Base-by-base conservation (phyloP, 805 yeast species). In the Yamadazyma insecticola region DNA sequence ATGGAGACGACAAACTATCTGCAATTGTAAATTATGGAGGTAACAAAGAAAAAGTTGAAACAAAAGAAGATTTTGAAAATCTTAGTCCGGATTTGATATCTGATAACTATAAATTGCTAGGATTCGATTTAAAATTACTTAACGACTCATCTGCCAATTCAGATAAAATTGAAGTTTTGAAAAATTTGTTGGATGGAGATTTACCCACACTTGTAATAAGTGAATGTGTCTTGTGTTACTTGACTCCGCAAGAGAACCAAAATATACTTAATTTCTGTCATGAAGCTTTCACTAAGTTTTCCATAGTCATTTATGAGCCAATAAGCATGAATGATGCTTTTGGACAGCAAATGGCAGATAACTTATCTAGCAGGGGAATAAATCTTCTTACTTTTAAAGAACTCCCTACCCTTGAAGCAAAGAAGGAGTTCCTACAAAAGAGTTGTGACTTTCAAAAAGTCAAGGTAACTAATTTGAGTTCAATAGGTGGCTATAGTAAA, bases 211-310 rank as follows among this genome's bases (percentile, higher is more conserved):
- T 84, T 11, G 53, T 84, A 2, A 50, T 83, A 13, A 75, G 85
- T 39, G 94, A 83, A 50, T 84, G 92, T 55, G 85, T 85, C 21
- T 57, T 84, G 21, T 84, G 94, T 48, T 83, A 83, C 49, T 45
- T 82, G 39, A 61, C 70, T 4, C 76, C 80, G 1, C 58, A 57
- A 9, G 71, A 69, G 14, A 70, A 81, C 15, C 45, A 40, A 19
- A 47, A 54, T 19, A 67, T 80, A 3, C 39, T 83, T 4, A 31
- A 48, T 2, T 69, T 65, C 45, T 69, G 80, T 57, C 45, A 43
- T 4, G 27, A 37, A 0, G 19, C 28, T n/a, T 45, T 71, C 20
- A 22, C 27, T 14, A 25, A 25, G 48, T 56, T 32, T 29, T 39
- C 59, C 2, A 48, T 76, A 13, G 48, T 75, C 4, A 56, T 81